These are phyloP conservation scores for Albugo laibachii DNA, from an alignment of 352 stramenopile species.

Conservation along the genomic window DNA sequence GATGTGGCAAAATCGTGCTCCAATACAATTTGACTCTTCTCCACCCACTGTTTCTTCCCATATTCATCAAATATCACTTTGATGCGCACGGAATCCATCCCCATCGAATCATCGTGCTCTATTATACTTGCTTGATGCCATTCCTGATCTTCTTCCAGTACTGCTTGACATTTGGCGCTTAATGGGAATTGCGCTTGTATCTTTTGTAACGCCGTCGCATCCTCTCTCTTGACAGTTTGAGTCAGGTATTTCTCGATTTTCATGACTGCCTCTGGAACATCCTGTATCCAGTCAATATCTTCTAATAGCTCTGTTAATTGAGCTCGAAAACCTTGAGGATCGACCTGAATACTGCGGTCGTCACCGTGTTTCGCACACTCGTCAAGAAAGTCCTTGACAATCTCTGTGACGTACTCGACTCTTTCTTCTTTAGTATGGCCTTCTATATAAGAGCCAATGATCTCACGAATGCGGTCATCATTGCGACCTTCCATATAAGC, in stretches of 20 bases:
- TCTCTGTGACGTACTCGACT: slow-evolving; percentile 42
- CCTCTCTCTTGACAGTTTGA: background rate
- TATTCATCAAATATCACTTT: slow-evolving; percentile 69
- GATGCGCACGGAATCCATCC: slow-evolving; percentile 11
- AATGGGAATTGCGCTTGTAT: slow-evolving; percentile 19
- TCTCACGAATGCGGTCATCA: too few species aligned
- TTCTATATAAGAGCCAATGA: too few species aligned
- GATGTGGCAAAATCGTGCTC: slow-evolving; percentile 42
- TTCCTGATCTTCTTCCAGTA: slow-evolving; percentile 43
- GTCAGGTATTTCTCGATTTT: background rate
- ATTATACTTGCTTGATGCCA: slow-evolving; percentile 53
- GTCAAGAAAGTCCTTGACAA: slow-evolving; percentile 26
- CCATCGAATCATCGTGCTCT: slow-evolving; percentile 7
- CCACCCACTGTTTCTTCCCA: slow-evolving; percentile 39
- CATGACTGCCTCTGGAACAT: background rate
- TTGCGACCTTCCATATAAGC: too few species aligned
- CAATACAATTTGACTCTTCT: slow-evolving; percentile 36
- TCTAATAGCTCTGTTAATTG: slow-evolving; percentile 22
- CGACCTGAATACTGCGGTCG: slow-evolving; percentile 4
- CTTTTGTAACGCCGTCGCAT: background rate
- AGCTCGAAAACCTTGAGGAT: slow-evolving; percentile 6
- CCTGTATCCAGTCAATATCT: slow-evolving; percentile 6
- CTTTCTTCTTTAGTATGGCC: slow-evolving; percentile 13
- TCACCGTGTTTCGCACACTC: slow-evolving; percentile 4
- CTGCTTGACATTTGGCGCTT: slow-evolving; percentile 32